Percentiles rank a stretch among this genome's conserved stretches.
Evolutionary conservation across 1,139 yeast genomes (phyloP).

Genomic region (Geotrichum carabidarum): DNA sequence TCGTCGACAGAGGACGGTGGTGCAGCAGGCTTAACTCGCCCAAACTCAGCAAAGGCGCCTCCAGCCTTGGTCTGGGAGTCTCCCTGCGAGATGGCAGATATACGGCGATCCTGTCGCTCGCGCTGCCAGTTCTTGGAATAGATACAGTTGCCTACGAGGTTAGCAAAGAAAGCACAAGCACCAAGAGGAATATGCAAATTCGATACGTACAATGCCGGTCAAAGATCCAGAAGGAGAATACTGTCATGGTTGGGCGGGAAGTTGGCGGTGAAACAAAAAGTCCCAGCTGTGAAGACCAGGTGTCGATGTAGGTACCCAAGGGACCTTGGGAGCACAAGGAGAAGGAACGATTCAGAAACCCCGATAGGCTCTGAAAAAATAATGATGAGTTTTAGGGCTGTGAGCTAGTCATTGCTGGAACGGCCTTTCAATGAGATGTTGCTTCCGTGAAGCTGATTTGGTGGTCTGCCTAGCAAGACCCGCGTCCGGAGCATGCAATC

Average conservation of each 20-base stretch:
- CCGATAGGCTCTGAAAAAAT: too few relatives aligned
- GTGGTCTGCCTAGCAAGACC: too few relatives aligned
- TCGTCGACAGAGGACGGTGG: constrained; percentile 40
- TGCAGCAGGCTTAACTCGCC: constrained; percentile 14
- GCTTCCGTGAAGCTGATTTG: too few relatives aligned
- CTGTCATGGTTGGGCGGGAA: constrained; percentile 41
- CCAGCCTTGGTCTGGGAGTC: constrained; percentile 18
- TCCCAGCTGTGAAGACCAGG: neutral
- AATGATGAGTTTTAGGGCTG: too few relatives aligned
- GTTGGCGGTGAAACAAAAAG: neutral
- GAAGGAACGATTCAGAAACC: too few relatives aligned
- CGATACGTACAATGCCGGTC: constrained; percentile 67
- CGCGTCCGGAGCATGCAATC: too few relatives aligned
- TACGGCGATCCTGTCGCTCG: constrained; percentile 18
- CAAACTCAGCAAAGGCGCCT: constrained; percentile 16
- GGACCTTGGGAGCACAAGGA: too few relatives aligned
- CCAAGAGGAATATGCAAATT: neutral
- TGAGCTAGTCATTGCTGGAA: too few relatives aligned
- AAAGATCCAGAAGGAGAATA: constrained; percentile 80
- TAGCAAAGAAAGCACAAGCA: neutral
- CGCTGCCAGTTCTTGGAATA: constrained; percentile 35
- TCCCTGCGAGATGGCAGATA: constrained; percentile 23
- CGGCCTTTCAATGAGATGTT: too few relatives aligned
- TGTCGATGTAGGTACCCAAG: too few relatives aligned
- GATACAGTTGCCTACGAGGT: constrained; percentile 34